Conservation (phyloP, 768 basidiomycete species). For the Sporobolomyces roseus region DNA sequence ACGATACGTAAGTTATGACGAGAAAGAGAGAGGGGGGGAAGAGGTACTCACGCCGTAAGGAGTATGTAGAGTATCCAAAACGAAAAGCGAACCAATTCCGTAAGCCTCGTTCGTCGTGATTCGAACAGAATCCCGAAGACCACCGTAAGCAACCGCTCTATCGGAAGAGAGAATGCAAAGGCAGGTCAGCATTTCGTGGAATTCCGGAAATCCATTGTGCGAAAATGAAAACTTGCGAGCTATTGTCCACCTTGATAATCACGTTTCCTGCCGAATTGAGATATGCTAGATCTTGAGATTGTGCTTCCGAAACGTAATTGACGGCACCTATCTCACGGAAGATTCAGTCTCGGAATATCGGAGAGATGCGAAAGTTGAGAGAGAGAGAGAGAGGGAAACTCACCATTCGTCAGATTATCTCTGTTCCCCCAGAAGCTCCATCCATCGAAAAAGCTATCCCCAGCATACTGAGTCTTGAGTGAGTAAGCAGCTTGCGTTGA, state of each 20-base stretch:
- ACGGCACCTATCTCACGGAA: slow-evolving; percentile 1
- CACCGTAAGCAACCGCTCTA: slow-evolving; percentile 37
- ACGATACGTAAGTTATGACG: background rate
- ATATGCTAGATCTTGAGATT: slow-evolving; percentile 8
- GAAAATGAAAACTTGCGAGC: background rate
- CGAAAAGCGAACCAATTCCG: slow-evolving; percentile 39
- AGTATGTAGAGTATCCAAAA: slow-evolving; percentile 47
- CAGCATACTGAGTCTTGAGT: slow-evolving; percentile 57
- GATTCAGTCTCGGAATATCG: background rate
- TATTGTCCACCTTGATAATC: slow-evolving; percentile 37
- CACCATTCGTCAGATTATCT: slow-evolving; percentile 33
- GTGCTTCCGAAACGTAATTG: slow-evolving; percentile 6
- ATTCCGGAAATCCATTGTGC: background rate
- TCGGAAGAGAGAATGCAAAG: background rate
- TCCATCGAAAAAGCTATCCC: slow-evolving; percentile 18
- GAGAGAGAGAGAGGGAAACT: background rate
- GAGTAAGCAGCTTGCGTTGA: slow-evolving; percentile 50
- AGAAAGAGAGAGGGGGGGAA: background rate
- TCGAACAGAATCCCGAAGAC: slow-evolving; percentile 44
- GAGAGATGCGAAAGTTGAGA: background rate
- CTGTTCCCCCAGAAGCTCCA: slow-evolving; percentile 27
- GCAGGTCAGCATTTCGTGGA: background rate
- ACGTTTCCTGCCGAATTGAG: slow-evolving; percentile 14
- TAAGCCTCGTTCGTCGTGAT: slow-evolving; percentile 39
- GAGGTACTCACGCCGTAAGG: slow-evolving; percentile 55